Conservation (phyloP, 2,329 filamentous ascomycete species). For the Fusarium torulosum region DNA sequence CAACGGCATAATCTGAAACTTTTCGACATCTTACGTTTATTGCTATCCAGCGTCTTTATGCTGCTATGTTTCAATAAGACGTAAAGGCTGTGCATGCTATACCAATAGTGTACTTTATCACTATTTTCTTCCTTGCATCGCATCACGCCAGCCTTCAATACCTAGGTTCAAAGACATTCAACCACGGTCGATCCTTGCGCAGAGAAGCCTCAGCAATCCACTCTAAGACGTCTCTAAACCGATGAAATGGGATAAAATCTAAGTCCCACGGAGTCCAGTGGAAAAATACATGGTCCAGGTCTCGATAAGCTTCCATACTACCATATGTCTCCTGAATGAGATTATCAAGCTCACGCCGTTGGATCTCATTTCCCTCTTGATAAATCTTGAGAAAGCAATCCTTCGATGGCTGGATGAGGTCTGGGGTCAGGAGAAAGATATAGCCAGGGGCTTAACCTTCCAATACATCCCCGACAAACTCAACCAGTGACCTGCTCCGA, state of each 20-base stretch:
- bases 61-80: too few relatives aligned
- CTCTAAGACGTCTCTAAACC: slow-evolving; percentile 5
- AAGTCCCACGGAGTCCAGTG: slow-evolving; percentile 15
- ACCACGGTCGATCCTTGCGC: neutral
- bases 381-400: slow-evolving; percentile 14
- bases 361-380: neutral
- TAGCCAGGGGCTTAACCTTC: neutral
- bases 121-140: too few relatives aligned
- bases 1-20: too few relatives aligned
- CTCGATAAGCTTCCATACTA: neutral
- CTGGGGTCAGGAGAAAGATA: slow-evolving; percentile 3
- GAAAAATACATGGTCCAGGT: neutral
- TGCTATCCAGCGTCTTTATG: too few relatives aligned
- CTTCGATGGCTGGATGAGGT: slow-evolving; percentile 5
- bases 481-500: neutral
- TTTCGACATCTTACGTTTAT: too few relatives aligned
- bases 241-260: neutral
- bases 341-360: slow-evolving; percentile 5
- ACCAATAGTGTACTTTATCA: neutral
- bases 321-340: slow-evolving; percentile 16
- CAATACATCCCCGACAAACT: slow-evolving; percentile 4
- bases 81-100: too few relatives aligned
- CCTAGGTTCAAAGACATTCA: slow-evolving; percentile 13
- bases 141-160: neutral
- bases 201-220: slow-evolving; percentile 7